Conservation (phyloP, 2,329 filamentous ascomycete genomes). For the Fusarium sacchari region DNA sequence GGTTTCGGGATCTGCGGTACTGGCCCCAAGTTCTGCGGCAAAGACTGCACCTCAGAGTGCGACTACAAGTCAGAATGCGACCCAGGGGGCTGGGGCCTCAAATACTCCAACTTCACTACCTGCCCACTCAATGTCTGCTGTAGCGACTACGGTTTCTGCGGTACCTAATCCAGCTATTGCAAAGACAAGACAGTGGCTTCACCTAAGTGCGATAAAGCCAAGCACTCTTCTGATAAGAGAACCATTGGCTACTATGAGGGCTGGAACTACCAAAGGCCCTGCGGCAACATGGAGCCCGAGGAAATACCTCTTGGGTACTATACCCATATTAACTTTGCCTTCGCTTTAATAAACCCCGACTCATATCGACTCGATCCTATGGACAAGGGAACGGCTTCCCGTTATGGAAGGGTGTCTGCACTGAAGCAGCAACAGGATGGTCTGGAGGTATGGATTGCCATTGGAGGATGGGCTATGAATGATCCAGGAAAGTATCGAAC, state of each 20-base stretch:
- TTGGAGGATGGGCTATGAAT: conserved; percentile 2
- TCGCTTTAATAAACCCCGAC: conserved; percentile 45
- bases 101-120: conserved; percentile 21
- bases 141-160: conserved; percentile 48
- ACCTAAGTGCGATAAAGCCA: not conserved
- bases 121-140: conserved; percentile 54
- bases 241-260: conserved; percentile 47
- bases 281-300: conserved; percentile 41
- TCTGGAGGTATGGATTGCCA: conserved; percentile 45
- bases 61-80: conserved; percentile 44
- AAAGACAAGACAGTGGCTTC: not conserved
- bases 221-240: conserved; percentile 1
- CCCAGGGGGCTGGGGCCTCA: conserved; percentile 39
- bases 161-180: conserved; percentile 13
- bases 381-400: not conserved
- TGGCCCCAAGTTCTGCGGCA: not conserved
- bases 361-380: conserved; percentile 37
- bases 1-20: not conserved
- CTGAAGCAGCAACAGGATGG: conserved; percentile 42
- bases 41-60: conserved; percentile 38
- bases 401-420: accelerated
- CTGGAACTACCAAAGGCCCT: conserved; percentile 33
- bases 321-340: conserved; percentile 51
- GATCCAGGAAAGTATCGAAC: not conserved
- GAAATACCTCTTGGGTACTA: conserved; percentile 37